phyloP scores from a whole-genome alignment of 1,284 basidiomycete species.

The Ganoderma multipileum region DNA sequence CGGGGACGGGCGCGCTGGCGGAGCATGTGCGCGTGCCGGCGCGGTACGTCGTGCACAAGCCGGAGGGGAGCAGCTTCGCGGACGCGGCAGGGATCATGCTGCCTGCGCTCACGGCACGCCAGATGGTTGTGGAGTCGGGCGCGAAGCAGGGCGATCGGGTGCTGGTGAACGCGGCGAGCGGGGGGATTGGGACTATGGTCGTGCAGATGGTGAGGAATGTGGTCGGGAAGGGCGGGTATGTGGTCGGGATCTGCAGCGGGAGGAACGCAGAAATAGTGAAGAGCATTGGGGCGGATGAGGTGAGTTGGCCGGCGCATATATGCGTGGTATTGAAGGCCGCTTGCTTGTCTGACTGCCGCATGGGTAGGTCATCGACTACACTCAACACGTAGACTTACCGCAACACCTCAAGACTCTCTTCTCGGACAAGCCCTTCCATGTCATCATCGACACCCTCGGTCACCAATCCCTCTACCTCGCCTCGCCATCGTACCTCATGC shows the following conservation, averaged over 20 bases:
- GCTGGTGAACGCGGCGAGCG: background rate
- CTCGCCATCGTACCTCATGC: background rate
- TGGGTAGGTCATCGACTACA: background rate
- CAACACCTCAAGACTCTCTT: background rate
- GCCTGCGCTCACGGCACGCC: background rate
- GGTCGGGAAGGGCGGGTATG: background rate
- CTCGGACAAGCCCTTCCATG: background rate
- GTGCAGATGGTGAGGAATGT: background rate
- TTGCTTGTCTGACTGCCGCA: no score
- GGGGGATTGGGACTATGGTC: background rate
- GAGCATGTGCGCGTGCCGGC: background rate
- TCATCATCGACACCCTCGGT: background rate
- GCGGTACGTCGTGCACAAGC: background rate
- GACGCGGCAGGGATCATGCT: background rate
- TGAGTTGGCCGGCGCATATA: no score
- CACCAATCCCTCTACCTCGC: background rate
- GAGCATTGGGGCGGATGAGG: background rate
- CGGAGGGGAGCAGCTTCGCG: background rate
- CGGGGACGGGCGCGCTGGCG: background rate
- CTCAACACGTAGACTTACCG: background rate
- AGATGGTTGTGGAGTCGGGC: background rate
- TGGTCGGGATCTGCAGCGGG: background rate
- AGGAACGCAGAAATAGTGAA: background rate
- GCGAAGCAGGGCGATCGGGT: background rate
- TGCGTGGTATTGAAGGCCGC: no score